Conservation (phyloP, 352 stramenopile species). For the Globisporangium spiculum region DNA sequence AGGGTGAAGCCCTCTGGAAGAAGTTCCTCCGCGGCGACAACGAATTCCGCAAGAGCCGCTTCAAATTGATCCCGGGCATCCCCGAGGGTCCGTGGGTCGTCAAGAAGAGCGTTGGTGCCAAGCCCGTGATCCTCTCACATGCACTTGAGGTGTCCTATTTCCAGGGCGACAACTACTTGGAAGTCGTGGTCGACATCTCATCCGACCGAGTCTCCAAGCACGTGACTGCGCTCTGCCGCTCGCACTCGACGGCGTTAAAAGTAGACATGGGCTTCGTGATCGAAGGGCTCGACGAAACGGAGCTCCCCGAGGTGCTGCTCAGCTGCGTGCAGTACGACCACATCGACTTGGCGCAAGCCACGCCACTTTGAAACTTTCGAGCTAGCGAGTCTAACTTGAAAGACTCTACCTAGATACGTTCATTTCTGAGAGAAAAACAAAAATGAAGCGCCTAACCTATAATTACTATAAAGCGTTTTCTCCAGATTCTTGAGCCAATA, state of each 20-base stretch:
- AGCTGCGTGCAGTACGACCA: slow-evolving; percentile 77
- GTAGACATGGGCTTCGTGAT: slow-evolving; percentile 83
- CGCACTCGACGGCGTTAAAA: slow-evolving; percentile 56
- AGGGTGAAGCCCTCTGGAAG: slow-evolving; percentile 53
- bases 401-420: background rate
- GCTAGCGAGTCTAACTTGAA: background rate
- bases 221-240: slow-evolving; percentile 72
- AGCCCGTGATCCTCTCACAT: slow-evolving; percentile 75
- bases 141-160: slow-evolving; percentile 63
- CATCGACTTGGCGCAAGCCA: slow-evolving; percentile 61
- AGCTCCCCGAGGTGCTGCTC: slow-evolving; percentile 80
- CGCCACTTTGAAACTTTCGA: slow-evolving; percentile 31
- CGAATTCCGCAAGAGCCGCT: slow-evolving; percentile 60
- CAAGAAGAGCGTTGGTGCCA: slow-evolving; percentile 74
- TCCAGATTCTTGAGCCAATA: too few relatives aligned
- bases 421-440: background rate
- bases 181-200: slow-evolving; percentile 75
- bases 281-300: slow-evolving; percentile 59
- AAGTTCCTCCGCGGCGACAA: slow-evolving; percentile 63
- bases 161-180: slow-evolving; percentile 58
- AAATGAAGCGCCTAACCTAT: background rate
- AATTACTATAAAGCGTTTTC: too few relatives aligned
- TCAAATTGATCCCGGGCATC: slow-evolving; percentile 81
- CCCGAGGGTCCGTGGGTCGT: slow-evolving; percentile 80
- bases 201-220: slow-evolving; percentile 75